A percentile compares a stretch with the other conserved stretches of the same genome.
Conservation (phyloP, 1,284 basidiomycete species). For the Amylostereum chailletii region DNA sequence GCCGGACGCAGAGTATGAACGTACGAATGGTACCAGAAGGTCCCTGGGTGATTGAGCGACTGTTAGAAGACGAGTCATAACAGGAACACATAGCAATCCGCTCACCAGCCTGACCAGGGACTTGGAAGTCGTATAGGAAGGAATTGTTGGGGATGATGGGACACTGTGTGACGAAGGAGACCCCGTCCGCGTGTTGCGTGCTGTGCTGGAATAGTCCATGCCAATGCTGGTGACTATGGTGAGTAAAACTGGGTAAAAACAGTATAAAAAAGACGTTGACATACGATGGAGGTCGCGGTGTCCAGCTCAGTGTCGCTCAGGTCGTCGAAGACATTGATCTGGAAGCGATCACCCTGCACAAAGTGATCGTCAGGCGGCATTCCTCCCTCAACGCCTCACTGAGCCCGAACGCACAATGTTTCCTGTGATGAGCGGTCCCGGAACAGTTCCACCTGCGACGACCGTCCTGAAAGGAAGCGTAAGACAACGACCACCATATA, state of each 20-base stretch:
- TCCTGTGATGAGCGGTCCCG: constrained; percentile 18
- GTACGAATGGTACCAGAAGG: constrained; percentile 16
- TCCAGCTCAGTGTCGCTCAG: constrained; percentile 25
- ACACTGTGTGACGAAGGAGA: constrained; percentile 37
- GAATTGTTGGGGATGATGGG: constrained; percentile 35
- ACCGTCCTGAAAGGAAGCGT: constrained; percentile 13
- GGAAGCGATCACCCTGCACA: constrained; percentile 17
- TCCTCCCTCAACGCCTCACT: not conserved
- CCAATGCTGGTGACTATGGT: constrained; percentile 23
- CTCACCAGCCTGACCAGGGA: constrained; percentile 24
- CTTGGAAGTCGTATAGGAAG: constrained; percentile 34
- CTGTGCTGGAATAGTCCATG: constrained; percentile 25
- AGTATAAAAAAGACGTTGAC: constrained; percentile 3
- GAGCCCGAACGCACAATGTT: constrained; percentile 13
- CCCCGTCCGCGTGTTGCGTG: constrained; percentile 17
- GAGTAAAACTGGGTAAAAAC: not conserved
- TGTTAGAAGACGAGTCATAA: not conserved
- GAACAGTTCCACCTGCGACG: constrained; percentile 18
- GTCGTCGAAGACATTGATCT: constrained; percentile 25
- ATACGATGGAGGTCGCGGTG: constrained; percentile 25
- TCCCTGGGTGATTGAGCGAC: constrained; percentile 10
- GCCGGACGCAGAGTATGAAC: not conserved
- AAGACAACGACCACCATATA: not conserved
- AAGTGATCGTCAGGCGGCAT: not conserved
- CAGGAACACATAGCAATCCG: constrained; percentile 4